Evolutionary conservation across 495 filamentous ascomycete species (phyloP), one percentile per base, ranked within the genome.

Genomic region (Neurospora sp.): DNA sequence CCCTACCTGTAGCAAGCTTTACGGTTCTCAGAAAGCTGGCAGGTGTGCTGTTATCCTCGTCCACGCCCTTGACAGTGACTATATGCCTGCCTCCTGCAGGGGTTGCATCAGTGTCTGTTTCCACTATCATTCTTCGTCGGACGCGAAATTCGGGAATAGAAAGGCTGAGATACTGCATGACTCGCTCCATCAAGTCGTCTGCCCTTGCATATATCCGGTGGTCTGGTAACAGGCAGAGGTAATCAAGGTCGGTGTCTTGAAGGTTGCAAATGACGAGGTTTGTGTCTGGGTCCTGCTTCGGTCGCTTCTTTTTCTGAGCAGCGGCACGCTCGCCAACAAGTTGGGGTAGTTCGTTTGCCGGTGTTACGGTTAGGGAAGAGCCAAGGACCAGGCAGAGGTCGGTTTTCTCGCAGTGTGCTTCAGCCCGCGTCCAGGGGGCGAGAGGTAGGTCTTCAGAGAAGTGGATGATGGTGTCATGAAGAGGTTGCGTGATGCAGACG

Each of bases 381-480:
- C 85, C 83, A 0, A 87, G 75, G 3, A 83, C 83, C 9, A 85
- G 79, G 62, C 82, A 85, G 0, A 85, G 73, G 69, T 86, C 83
- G 31, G 83, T 80, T 70, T 83, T 80, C 36, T 78, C 73, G 43
- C 79, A 82, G 69, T 86, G 76, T 3, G 78, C 69, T 31, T 73
- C 73, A 8, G 84, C 83, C 8, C 71, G 76, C 40, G 74, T 62
- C n/a, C 84, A 74, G 11, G 79, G 70, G n/a, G 79, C 73, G 19
- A 69, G 78, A 3, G 73, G 75, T 3, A 86, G 78, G 10, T 48
- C 24, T 73, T 85, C 84, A 73, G 77, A 79, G 72, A 86, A 85
- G 72, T 85, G 84, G 75, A 85, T 78, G 74, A 85, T 85, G 72
- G 72, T 86, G 71, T 86, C 84, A 31, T 78, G 77, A 2, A 86